Conservation (phyloP, 2,329 filamentous ascomycete species). For the Nannizzia gypsea region DNA sequence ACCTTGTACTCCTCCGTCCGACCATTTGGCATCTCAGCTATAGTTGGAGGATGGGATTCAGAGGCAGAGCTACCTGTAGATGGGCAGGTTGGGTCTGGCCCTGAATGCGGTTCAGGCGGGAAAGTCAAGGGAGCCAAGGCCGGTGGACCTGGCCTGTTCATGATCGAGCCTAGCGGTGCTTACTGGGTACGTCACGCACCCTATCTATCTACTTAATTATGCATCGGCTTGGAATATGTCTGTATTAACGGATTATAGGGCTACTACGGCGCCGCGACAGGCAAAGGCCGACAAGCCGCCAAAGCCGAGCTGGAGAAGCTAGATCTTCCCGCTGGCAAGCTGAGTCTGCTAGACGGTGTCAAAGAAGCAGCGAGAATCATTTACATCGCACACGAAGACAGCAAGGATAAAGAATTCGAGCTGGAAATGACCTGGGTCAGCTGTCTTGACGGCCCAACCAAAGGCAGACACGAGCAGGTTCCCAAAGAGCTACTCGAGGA, state of each 20-base stretch:
- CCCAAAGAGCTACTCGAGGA: constrained; percentile 83
- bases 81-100: constrained; percentile 76
- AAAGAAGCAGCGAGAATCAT: constrained; percentile 97
- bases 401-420: constrained; percentile 99
- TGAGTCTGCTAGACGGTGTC: constrained; percentile 75
- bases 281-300: constrained; percentile 90
- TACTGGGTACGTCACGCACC: constrained; percentile 69
- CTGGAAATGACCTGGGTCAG: constrained; percentile 99
- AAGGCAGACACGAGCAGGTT: constrained; percentile 85
- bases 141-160: constrained; percentile 89
- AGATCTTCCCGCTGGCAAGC: constrained; percentile 63
- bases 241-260: constrained; percentile 42
- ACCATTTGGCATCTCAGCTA: constrained; percentile 91
- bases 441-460: constrained; percentile 68
- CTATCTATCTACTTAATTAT: not conserved
- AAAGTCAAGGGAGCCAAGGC: constrained; percentile 64
- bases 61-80: constrained; percentile 77
- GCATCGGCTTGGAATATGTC: no score
- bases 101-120: constrained; percentile 67
- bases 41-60: constrained; percentile 86
- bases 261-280: constrained; percentile 94
- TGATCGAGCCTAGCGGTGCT: constrained; percentile 94
- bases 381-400: constrained; percentile 94
- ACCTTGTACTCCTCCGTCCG: constrained; percentile 95
- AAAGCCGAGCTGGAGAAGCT: constrained; percentile 99